Percentiles rank a stretch among this genome's conserved stretches.
Conservation (phyloP, 805 yeast species). For the Teunomyces barrocoloradensis region DNA sequence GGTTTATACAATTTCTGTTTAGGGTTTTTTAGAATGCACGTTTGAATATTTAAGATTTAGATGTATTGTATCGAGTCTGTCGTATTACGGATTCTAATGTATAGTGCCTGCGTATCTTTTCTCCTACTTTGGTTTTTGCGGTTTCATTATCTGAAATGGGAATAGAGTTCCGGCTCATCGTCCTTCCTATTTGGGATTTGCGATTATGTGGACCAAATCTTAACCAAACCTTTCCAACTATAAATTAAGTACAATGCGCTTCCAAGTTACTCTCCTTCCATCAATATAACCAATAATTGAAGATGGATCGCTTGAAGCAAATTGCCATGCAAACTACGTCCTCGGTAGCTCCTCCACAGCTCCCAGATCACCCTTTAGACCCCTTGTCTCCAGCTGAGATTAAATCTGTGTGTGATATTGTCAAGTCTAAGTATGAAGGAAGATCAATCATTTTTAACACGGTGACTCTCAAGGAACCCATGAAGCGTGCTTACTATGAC, state of each 20-base stretch:
- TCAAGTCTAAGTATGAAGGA: slow-evolving; percentile 49
- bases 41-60: not conserved
- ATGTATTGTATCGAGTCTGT: not conserved
- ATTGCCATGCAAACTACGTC: slow-evolving; percentile 62
- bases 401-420: slow-evolving; percentile 50
- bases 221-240: not conserved
- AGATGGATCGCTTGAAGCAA: slow-evolving; percentile 66
- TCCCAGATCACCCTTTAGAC: slow-evolving; percentile 67
- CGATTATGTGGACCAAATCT: not conserved
- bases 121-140: not conserved
- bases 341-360: slow-evolving; percentile 50
- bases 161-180: slow-evolving; percentile 2
- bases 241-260: not conserved
- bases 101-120: not conserved
- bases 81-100: too few species aligned
- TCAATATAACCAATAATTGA: not conserved
- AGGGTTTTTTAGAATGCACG: not conserved
- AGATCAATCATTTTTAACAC: slow-evolving; percentile 58
- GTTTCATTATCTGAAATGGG: not conserved
- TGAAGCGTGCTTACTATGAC: slow-evolving; percentile 56
- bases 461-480: slow-evolving; percentile 68
- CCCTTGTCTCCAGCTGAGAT: slow-evolving; percentile 67
- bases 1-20: not conserved
- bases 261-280: not conserved
- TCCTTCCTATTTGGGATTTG: slow-evolving; percentile 3